Evolutionary conservation across 2,329 filamentous ascomycete genomes (phyloP), one percentile per base, ranked within the genome.

Genomic region (Stachybotrys elegans): DNA sequence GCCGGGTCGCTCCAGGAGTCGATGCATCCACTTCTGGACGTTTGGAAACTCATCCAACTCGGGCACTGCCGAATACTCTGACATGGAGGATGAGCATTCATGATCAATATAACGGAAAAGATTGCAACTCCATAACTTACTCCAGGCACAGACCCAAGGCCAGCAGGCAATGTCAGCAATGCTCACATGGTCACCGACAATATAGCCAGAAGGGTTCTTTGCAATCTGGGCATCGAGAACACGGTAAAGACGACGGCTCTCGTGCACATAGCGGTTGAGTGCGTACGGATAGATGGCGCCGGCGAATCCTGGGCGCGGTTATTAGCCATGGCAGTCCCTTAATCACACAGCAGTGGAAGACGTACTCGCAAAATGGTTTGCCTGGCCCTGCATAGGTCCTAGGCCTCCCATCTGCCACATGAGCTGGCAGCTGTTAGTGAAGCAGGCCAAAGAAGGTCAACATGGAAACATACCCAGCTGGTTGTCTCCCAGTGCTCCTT

Each of bases 81-180:
- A n/a, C 5, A 25, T 16, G 25, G 14, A 29, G 25, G 14, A 14
- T 25, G 61, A 22, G 37, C 57, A 57, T 13, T 16, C n/a, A 6
- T 27, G n/a, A 37, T 11, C 7, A 25, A 22, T n/a, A 19, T n/a
- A 38, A 16, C 13, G 14, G 13, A 20, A 32, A 9, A 17, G 20
- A 41, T 37, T 17, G 20, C n/a, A 20, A n/a, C 35, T 11, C 6
- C 6, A 22, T 22, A 16, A 47, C 51, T 45, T 60, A 75, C 71
- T 55, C 16, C 65, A 59, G 12, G 60, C 40, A 4, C 78, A 71
- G 9, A 89, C 72, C 87, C 86, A 91, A 14, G 85, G 85, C 75
- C 82, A 88, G 59, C 78, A 78, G 23, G 86, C 72, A 47, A 93
- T 85, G 62, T 93, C 88, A 1, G 86, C 86, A 50, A 85, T 80